Conservation (phyloP, 1,139 yeast genomes). For the Wickerhamomyces sp. region DNA sequence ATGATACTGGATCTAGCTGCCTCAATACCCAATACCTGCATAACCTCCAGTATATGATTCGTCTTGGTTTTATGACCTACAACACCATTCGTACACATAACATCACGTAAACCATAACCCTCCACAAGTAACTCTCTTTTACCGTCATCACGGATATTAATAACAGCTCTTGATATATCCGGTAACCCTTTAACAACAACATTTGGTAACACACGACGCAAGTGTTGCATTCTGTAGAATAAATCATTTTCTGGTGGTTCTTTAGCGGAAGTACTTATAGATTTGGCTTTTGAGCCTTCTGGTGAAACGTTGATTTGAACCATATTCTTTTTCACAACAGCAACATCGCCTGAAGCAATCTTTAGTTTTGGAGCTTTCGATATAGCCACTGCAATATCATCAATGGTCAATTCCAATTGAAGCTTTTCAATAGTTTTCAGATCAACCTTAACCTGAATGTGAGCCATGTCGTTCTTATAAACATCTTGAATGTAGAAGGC, state of each 20-base stretch:
- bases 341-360: conserved; percentile 68
- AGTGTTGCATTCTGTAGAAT: conserved; percentile 84
- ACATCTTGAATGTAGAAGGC: conserved; percentile 92
- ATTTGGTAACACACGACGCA: conserved; percentile 79
- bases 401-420: conserved; percentile 83
- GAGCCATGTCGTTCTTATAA: conserved; percentile 76
- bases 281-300: conserved; percentile 41
- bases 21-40: conserved; percentile 90
- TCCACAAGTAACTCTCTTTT: conserved; percentile 90
- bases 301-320: conserved; percentile 71
- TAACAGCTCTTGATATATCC: conserved; percentile 91
- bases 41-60: conserved; percentile 89
- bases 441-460: conserved; percentile 78
- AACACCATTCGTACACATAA: conserved; percentile 97
- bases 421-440: conserved; percentile 79
- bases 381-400: conserved; percentile 82
- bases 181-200: conserved; percentile 92
- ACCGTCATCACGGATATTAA: conserved; percentile 80
- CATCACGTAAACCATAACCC: conserved; percentile 95
- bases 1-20: conserved; percentile 95
- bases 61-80: conserved; percentile 83
- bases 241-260: conserved; percentile 55
- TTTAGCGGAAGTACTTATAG: conserved; percentile 35
- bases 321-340: conserved; percentile 60
- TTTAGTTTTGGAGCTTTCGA: conserved; percentile 84